phyloP scores from a whole-genome alignment of 495 filamentous ascomycete species.

The Rhypophila decipiens region DNA sequence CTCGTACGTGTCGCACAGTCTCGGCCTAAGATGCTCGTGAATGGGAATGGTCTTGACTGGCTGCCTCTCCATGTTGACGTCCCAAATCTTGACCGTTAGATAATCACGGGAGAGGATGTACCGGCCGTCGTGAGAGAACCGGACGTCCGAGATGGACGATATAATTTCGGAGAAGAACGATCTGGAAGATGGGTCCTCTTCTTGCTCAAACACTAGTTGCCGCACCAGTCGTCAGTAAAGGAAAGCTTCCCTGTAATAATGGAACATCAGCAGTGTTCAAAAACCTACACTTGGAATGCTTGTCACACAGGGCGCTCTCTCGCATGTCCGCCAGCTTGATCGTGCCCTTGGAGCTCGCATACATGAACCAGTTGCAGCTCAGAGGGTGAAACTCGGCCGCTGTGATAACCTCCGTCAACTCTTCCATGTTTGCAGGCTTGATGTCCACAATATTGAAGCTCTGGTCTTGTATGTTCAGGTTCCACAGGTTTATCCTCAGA shows the following conservation, averaged over 20 bases:
- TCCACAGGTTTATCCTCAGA: conserved; percentile 96
- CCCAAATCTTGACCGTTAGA: conserved; percentile 98
- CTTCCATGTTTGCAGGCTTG: conserved; percentile 99
- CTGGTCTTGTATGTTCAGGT: conserved; percentile 97
- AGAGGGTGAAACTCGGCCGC: conserved; percentile 95
- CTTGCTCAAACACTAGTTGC: conserved; percentile 86
- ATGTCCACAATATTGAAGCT: conserved; percentile 99
- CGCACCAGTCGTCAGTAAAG: conserved; percentile 8
- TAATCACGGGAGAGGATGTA: conserved; percentile 98
- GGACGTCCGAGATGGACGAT: conserved; percentile 96
- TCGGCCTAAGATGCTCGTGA: conserved; percentile 90
- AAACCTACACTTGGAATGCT: conserved; percentile 83
- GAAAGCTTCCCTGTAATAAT: neutral
- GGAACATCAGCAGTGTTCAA: neutral
- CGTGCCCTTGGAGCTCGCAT: conserved; percentile 96
- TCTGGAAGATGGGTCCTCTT: conserved; percentile 96
- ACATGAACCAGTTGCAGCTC: conserved; percentile 99
- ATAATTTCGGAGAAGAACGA: conserved; percentile 99
- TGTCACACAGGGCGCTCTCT: conserved; percentile 89
- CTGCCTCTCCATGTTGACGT: conserved; percentile 96
- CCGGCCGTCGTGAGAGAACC: conserved; percentile 90
- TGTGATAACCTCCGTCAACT: conserved; percentile 97
- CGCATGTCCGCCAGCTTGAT: conserved; percentile 99
- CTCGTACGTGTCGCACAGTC: conserved; percentile 96
- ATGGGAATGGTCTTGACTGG: conserved; percentile 98